Evolutionary conservation across 75 land plant genomes (phyloP).

Genomic region (Pinus albicaulis): DNA sequence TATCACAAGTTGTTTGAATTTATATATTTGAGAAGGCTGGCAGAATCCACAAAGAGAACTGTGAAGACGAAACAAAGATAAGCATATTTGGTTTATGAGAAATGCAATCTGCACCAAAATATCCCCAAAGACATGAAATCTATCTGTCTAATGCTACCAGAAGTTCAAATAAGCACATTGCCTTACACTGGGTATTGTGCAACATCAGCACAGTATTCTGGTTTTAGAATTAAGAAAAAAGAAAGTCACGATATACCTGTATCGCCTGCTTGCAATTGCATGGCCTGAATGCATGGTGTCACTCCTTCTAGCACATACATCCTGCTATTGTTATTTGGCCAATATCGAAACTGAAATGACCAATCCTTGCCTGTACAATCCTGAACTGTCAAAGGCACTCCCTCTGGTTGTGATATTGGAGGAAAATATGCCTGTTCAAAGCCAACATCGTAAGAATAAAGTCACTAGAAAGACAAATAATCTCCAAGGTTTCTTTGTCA

Average conservation of each 20-base stretch:
- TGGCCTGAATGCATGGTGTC: constrained; percentile 94
- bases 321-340: constrained; percentile 98
- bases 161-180: not conserved
- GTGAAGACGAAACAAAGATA: not conserved
- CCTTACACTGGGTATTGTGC: not conserved
- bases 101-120: not conserved
- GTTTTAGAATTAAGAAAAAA: not conserved
- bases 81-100: not conserved
- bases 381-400: constrained; percentile 74
- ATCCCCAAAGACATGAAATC: not conserved
- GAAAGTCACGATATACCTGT: constrained; percentile 55
- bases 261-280: constrained; percentile 94
- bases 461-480: not conserved
- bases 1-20: not conserved
- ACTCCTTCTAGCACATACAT: constrained; percentile 98
- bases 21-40: not conserved
- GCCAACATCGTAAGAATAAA: not conserved
- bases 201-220: not conserved
- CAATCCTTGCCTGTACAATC: constrained; percentile 91
- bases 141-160: not conserved
- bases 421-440: constrained; percentile 84
- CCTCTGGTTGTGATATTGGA: constrained; percentile 92
- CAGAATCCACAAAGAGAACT: not conserved
- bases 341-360: constrained; percentile 90
- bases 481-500: not conserved